Conservation (phyloP, 805 yeast genomes). For the Priceomyces castillae region DNA sequence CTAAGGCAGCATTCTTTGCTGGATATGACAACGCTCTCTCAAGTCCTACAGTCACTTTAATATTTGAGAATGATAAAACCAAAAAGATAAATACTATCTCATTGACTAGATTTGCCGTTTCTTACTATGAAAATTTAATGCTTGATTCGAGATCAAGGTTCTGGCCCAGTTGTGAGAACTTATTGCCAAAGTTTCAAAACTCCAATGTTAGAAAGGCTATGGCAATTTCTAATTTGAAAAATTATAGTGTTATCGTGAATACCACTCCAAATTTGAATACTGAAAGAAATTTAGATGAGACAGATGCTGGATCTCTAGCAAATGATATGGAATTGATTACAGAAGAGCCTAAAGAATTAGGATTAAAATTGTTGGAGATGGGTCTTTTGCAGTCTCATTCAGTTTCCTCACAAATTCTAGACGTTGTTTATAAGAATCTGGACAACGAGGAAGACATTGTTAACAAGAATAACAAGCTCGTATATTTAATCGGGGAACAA, state of each 20-base stretch:
- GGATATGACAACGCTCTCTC: conserved; percentile 54
- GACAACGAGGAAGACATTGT: conserved; percentile 38
- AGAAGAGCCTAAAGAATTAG: conserved; percentile 55
- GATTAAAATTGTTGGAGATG: conserved; percentile 50
- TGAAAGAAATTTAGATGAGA: conserved; percentile 64
- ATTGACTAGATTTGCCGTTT: conserved; percentile 64
- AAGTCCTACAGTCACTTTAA: conserved; percentile 45
- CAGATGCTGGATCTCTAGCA: conserved; percentile 79
- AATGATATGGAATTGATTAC: conserved; percentile 57
- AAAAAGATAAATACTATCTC: conserved; percentile 51
- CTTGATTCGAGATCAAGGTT: conserved; percentile 61
- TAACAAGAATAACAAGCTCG: conserved; percentile 73
- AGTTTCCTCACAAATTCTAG: conserved; percentile 59
- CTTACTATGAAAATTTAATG: conserved; percentile 57
- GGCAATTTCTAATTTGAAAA: conserved; percentile 70
- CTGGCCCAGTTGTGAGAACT: conserved; percentile 75
- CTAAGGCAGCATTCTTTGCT: conserved; percentile 50
- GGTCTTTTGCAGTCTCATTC: conserved; percentile 55
- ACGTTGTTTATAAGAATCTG: conserved; percentile 66
- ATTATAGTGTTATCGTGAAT: conserved; percentile 57
- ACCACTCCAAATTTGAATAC: conserved; percentile 31
- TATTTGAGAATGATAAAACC: conserved; percentile 48
- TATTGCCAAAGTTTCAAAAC: conserved; percentile 45
- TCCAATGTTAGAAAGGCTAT: conserved; percentile 69
- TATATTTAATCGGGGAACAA: conserved; percentile 77